phyloP scores from a whole-genome alignment of 768 basidiomycete genomes.

The Dacryopinax primogenitus region DNA sequence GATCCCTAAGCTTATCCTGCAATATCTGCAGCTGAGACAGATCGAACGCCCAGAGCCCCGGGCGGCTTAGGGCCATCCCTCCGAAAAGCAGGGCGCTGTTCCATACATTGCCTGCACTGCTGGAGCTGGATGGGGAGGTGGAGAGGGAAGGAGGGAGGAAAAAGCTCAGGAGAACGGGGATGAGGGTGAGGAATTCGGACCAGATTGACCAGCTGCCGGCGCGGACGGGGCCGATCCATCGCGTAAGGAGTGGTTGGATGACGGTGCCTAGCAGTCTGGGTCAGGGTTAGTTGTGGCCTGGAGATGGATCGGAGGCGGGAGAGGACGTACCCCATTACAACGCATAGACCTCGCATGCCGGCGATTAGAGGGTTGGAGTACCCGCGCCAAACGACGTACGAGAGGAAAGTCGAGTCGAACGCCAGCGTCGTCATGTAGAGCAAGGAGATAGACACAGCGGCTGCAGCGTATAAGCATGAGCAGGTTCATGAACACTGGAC shows the following conservation, averaged over 20 bases:
- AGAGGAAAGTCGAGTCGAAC: conserved; percentile 43
- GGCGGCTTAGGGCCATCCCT: conserved; percentile 36
- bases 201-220: conserved; percentile 42
- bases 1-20: conserved; percentile 33
- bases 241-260: conserved; percentile 33
- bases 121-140: conserved; percentile 13
- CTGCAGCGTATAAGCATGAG: background rate
- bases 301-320: background rate
- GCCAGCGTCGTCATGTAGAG: conserved; percentile 15
- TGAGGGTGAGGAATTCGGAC: conserved; percentile 33
- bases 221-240: conserved; percentile 34
- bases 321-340: conserved; percentile 27
- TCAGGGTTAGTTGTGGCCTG: background rate
- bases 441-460: background rate
- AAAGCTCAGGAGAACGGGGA: conserved; percentile 36
- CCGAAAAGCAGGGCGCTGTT: conserved; percentile 34
- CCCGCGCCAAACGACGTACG: conserved; percentile 36
- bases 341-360: conserved; percentile 37
- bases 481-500: conserved; percentile 13
- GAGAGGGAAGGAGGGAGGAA: conserved; percentile 22
- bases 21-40: conserved; percentile 39
- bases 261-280: conserved; percentile 34
- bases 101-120: conserved; percentile 24
- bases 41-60: conserved; percentile 44
- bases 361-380: conserved; percentile 40